Evolutionary conservation across 306 rosid species (phyloP).

Genomic region (Inga leiocalycina): DNA sequence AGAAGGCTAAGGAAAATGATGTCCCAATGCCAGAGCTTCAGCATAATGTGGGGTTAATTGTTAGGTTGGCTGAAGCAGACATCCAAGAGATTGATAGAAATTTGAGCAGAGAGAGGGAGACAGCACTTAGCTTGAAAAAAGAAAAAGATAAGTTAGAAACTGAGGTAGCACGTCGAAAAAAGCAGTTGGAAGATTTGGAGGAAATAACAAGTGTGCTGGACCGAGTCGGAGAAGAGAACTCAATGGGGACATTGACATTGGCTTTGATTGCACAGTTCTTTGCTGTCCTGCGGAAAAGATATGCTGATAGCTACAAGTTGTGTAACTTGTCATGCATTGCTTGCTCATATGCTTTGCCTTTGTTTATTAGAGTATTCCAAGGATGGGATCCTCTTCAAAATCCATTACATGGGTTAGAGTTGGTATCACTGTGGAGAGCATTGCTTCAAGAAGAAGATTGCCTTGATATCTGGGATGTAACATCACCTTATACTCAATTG

Average conservation of each 20-base stretch:
- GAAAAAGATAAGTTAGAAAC: constrained; percentile 71
- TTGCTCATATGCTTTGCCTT: constrained; percentile 77
- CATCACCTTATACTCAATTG: constrained; percentile 72
- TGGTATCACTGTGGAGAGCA: constrained; percentile 66
- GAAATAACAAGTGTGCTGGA: constrained; percentile 58
- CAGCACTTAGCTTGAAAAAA: constrained; percentile 71
- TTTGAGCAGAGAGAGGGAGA: constrained; percentile 70
- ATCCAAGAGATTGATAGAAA: constrained; percentile 56
- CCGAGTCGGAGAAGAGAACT: constrained; percentile 60
- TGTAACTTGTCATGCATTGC: constrained; percentile 92
- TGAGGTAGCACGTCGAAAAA: constrained; percentile 62
- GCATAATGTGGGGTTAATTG: constrained; percentile 47
- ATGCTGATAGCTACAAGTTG: constrained; percentile 66
- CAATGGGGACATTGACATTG: constrained; percentile 62
- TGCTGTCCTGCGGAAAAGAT: constrained; percentile 56
- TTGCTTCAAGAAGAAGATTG: constrained; percentile 72
- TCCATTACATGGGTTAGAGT: constrained; percentile 70
- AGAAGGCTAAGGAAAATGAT: constrained; percentile 56
- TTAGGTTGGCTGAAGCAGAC: constrained; percentile 52
- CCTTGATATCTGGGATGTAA: constrained; percentile 72
- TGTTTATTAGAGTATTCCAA: constrained; percentile 78
- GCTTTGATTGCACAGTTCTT: constrained; percentile 73
- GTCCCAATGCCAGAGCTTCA: constrained; percentile 64
- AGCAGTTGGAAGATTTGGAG: constrained; percentile 64
- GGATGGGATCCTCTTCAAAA: constrained; percentile 91